Evolutionary conservation across 2,329 filamentous ascomycete species (phyloP), one percentile per base, ranked within the genome.

Genomic region (Ascochyta pisi): DNA sequence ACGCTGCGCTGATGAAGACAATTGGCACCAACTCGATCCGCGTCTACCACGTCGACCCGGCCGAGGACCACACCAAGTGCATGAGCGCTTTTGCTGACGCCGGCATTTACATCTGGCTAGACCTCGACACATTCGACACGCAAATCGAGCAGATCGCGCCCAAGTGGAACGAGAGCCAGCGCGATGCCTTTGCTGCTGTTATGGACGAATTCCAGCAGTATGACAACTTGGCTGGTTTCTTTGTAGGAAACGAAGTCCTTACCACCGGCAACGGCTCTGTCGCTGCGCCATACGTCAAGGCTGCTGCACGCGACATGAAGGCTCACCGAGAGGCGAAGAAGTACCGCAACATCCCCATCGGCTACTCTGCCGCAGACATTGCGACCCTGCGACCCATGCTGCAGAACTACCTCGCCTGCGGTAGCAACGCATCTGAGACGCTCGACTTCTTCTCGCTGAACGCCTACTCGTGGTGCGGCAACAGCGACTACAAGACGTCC

Each of bases 281-380:
- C 24, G 89, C 89, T 29, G 91, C 91, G 8, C 91, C 92, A 2
- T 96, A 88, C 73, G 86, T 96, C 78, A 92, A 96, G 76, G 89
- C 91, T 45, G 90, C 91, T 26, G 84, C 87, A 41, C 86, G 89
- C 58, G 92, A 96, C 74, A 82, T 96, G 79, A 96, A 96, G 79
- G 86, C 87, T 6, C 92, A 96, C 77, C 84, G 91, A 54, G 83
- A 90, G 67, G 78, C 80, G 49, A 90, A 92, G 78, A 83, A 84
- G 9, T 96, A 95, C 77, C 89, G 92, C 64, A 81, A 88, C 38
- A 91, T 96, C 62, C 92, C 91, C 10, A 82, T 96, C 54, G 92
- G 92, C 50, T 96, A 96, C 78, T 92, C 90, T 8, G 91, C 91
- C 10, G 91, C 92, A 34, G 92, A 96, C 73, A 94, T 96, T 68